phyloP scores from a whole-genome alignment of 2,329 filamentous ascomycete species.

The Clarireedia paspali region DNA sequence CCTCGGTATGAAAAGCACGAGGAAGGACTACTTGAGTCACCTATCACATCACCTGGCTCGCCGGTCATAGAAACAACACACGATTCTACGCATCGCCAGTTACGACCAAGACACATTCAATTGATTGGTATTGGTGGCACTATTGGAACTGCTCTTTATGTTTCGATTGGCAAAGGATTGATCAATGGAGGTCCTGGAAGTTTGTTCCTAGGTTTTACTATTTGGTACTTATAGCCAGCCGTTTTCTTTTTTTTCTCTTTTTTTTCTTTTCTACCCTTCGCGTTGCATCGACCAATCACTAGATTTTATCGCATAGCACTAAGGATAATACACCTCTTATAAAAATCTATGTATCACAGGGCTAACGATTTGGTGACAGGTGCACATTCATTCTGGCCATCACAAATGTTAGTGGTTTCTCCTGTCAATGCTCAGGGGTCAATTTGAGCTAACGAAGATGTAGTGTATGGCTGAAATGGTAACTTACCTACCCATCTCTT shows the following conservation, averaged over 20 bases:
- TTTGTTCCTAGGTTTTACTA: conserved; percentile 49
- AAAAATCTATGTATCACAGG: background rate
- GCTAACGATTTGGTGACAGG: conserved; percentile 38
- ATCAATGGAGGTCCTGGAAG: conserved; percentile 51
- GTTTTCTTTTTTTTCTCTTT: background rate
- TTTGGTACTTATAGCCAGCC: conserved; percentile 37
- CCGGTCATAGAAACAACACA: conserved; percentile 8
- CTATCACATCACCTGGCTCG: conserved; percentile 10
- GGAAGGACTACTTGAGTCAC: conserved; percentile 14
- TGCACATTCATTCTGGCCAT: conserved; percentile 53
- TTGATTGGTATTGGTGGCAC: conserved; percentile 52
- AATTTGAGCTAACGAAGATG: conserved; percentile 41
- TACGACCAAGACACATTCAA: conserved; percentile 33
- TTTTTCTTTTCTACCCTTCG: too few relatives aligned
- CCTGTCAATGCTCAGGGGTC: conserved; percentile 47
- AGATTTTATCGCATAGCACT: too few relatives aligned
- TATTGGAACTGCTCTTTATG: conserved; percentile 49
- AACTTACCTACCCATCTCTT: conserved; percentile 67
- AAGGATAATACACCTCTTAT: too few relatives aligned
- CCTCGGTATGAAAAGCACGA: conserved; percentile 14
- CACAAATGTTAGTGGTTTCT: conserved; percentile 33
- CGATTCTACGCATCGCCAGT: conserved; percentile 31
- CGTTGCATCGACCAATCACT: too few relatives aligned
- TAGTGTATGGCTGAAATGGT: conserved; percentile 62
- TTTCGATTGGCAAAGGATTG: conserved; percentile 49